phyloP scores from a whole-genome alignment of 1,139 yeast species.

The Yamadazyma atlantica region DNA sequence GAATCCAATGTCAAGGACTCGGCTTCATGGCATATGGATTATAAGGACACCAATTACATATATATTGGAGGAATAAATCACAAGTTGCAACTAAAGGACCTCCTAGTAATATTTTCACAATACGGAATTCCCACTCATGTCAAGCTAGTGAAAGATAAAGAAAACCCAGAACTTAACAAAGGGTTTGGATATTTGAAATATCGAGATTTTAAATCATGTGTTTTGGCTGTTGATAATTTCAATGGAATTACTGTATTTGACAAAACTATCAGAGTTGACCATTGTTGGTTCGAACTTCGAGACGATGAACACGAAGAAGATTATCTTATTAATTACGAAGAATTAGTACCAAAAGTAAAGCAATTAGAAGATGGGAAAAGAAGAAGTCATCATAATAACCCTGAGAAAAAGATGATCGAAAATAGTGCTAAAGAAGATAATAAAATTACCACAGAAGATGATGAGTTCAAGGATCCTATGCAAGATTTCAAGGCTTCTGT shows the following conservation, averaged over 20 bases:
- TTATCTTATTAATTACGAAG: conserved; percentile 34
- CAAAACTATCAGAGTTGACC: conserved; percentile 67
- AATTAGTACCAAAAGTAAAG: conserved; percentile 15
- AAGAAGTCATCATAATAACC: conserved; percentile 3
- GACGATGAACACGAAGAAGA: conserved; percentile 52
- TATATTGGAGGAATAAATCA: conserved; percentile 72
- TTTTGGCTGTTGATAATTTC: conserved; percentile 85
- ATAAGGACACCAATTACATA: conserved; percentile 58
- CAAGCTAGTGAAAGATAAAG: conserved; percentile 66
- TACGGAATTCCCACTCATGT: conserved; percentile 85
- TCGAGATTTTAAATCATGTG: conserved; percentile 77
- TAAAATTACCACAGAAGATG: no score
- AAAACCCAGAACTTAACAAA: conserved; percentile 58
- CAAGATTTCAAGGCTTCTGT: conserved; percentile 15
- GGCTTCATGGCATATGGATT: conserved; percentile 91
- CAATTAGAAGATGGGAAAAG: conserved; percentile 8
- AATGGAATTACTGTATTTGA: conserved; percentile 70
- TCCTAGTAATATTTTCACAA: conserved; percentile 80
- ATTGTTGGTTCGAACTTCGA: conserved; percentile 61
- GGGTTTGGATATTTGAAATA: conserved; percentile 86
- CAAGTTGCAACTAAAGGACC: conserved; percentile 69
- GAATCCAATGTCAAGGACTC: conserved; percentile 54
- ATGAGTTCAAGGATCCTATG: conserved; percentile 17
- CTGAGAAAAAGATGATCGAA: conserved; percentile 7
- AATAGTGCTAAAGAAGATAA: conserved; percentile 2